Conservation (phyloP, 2,329 filamentous ascomycete species). For the Phialophora verrucosa region DNA sequence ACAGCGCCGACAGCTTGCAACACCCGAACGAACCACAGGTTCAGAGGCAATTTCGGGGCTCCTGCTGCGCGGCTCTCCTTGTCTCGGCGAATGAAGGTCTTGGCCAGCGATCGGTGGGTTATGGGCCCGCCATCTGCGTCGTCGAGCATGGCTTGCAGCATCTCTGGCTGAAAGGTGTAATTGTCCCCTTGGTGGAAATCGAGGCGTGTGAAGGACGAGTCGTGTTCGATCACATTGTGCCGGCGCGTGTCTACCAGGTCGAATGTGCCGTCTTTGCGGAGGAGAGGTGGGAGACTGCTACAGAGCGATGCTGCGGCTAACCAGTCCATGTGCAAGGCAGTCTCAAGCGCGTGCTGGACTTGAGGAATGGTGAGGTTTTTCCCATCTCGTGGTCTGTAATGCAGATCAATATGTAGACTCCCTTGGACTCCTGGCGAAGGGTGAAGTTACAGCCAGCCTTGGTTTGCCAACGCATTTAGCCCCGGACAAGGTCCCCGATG, state of each 20-base stretch:
- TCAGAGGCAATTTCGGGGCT: slow-evolving; percentile 38
- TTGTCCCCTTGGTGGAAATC: slow-evolving; percentile 46
- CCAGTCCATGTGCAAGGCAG: slow-evolving; percentile 39
- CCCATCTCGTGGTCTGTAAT: slow-evolving; percentile 43
- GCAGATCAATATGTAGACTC: not conserved
- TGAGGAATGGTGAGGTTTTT: slow-evolving; percentile 43
- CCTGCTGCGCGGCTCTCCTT: slow-evolving; percentile 41
- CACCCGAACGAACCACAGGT: slow-evolving; percentile 42
- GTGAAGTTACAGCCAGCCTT: slow-evolving; percentile 45
- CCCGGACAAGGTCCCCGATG: slow-evolving; percentile 51
- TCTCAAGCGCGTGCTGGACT: slow-evolving; percentile 43
- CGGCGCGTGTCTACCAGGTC: slow-evolving; percentile 43
- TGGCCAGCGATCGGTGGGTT: slow-evolving; percentile 41
- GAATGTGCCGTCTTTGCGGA: slow-evolving; percentile 44
- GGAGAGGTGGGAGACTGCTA: slow-evolving; percentile 27
- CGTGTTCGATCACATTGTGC: slow-evolving; percentile 47
- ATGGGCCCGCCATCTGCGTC: slow-evolving; percentile 44
- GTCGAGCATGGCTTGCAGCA: slow-evolving; percentile 43
- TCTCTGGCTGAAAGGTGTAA: slow-evolving; percentile 44
- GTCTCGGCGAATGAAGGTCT: slow-evolving; percentile 42
- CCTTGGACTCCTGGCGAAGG: not conserved
- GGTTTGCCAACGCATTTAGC: slow-evolving; percentile 53
- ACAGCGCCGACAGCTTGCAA: slow-evolving; percentile 41
- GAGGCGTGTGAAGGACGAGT: slow-evolving; percentile 44
- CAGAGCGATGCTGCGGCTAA: slow-evolving; percentile 41